phyloP scores from a whole-genome alignment of 768 basidiomycete species.

The Harrya chromipes region DNA sequence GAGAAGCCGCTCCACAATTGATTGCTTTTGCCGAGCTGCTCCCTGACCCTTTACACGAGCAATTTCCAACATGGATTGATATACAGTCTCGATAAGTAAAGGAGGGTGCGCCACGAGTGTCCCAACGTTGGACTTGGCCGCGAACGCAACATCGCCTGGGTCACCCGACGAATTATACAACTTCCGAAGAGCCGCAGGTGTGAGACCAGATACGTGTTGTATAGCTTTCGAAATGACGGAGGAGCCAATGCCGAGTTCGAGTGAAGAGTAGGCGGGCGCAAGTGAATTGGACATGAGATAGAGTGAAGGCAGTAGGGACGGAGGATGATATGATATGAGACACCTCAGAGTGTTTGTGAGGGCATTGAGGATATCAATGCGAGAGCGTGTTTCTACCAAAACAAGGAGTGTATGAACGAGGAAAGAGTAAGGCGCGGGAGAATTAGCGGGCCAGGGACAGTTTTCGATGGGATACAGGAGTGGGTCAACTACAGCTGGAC shows the following conservation, averaged over 20 bases:
- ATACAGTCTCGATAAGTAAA: slow-evolving; percentile 61
- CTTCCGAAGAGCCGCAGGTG: slow-evolving; percentile 51
- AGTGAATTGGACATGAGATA: slow-evolving; percentile 84
- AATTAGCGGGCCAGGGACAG: slow-evolving; percentile 40
- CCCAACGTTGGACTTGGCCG: slow-evolving; percentile 72
- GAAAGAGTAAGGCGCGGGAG: slow-evolving; percentile 64
- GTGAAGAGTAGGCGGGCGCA: slow-evolving; percentile 65
- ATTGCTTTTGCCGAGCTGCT: slow-evolving; percentile 71
- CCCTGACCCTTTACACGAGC: slow-evolving; percentile 70
- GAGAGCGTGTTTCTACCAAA: slow-evolving; percentile 66
- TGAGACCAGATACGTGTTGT: slow-evolving; percentile 69
- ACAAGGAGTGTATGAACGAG: slow-evolving; percentile 60
- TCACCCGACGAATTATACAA: slow-evolving; percentile 78
- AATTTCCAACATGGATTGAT: slow-evolving; percentile 65
- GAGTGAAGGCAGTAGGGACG: slow-evolving; percentile 69
- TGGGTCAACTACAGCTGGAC: slow-evolving; percentile 44
- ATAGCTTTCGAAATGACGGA: slow-evolving; percentile 68
- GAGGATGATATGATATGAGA: slow-evolving; percentile 60
- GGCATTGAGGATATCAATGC: slow-evolving; percentile 63
- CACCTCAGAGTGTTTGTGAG: slow-evolving; percentile 74
- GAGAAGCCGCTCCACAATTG: slow-evolving; percentile 76
- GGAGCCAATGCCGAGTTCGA: slow-evolving; percentile 68
- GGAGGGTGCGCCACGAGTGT: slow-evolving; percentile 73
- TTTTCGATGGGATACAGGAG: slow-evolving; percentile 39
- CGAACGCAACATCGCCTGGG: slow-evolving; percentile 84